Evolutionary conservation across 2,329 filamentous ascomycete species (phyloP), one percentile per base, ranked within the genome.

Genomic region (Mollisia scopiformis): DNA sequence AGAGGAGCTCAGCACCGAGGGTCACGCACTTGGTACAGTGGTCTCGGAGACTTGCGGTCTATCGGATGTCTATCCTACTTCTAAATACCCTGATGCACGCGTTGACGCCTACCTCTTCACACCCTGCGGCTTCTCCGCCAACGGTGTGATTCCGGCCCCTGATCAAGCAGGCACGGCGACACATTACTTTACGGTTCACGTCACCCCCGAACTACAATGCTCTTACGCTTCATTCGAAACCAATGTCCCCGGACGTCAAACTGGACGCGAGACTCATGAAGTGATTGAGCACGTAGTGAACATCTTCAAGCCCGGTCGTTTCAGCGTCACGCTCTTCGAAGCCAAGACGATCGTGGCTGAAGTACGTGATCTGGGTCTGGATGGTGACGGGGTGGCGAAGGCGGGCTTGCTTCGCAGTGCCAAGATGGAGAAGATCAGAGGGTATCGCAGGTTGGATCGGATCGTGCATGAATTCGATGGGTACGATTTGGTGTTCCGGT

Each of bases 201-300:
- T 99, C 67, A 99, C 95, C 0, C 95, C 95, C 0, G 95, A 99
- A 82, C 92, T 94, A 14, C 88, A 97, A 72, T 99, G 94, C 81
- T 97, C 93, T 5, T 99, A 96, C 75, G 95, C 95, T 35, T 97
- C 93, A 1, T 99, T 99, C 74, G 95, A 99, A 82, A 98, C 95
- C 68, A 99, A 98, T 70, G 94, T 99, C 3, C 95, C 95, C 1
- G 90, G 92, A 27, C 88, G 88, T 5, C 92, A 97, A 78, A 92
- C 87, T 59, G 93, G 93, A 16, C 90, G 93, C 64, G 90, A 93
- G 74, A 97, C 94, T 0, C 87, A 88, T 27, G 94, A 97, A 66
- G 89, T 98, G 62, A 90, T 99, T 64, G 88, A 97, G 76, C 92
- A 97, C 67, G 95, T 98, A 1, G 93, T 98, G 47, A 84, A 87